A percentile compares a stretch with the other conserved stretches of the same genome.
Evolutionary conservation across 176 grass and related monocot species (phyloP).

Genomic region (Zizania latifolia): DNA sequence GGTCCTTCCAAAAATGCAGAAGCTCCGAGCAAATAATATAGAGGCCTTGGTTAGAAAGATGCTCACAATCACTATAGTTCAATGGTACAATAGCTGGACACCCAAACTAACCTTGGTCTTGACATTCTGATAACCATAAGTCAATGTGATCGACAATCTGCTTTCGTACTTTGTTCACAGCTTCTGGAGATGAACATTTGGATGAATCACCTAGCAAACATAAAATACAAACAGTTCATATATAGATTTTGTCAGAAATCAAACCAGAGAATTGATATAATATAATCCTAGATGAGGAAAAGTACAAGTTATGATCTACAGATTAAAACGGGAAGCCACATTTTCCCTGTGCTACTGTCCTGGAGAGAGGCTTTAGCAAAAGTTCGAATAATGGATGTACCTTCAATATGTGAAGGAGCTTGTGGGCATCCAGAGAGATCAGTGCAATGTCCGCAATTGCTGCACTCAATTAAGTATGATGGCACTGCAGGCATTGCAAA

Average conservation of each 20-base stretch:
- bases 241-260: neutral
- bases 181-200: conserved; percentile 67
- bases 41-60: neutral
- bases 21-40: neutral
- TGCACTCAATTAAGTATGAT: conserved; percentile 83
- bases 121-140: conserved; percentile 78
- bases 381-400: conserved; percentile 36
- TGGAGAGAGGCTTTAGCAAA: neutral
- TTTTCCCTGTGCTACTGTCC: neutral
- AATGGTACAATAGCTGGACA: neutral
- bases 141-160: conserved; percentile 65
- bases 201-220: conserved; percentile 49
- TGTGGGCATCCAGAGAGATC: conserved; percentile 95
- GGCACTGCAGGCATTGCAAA: conserved; percentile 57
- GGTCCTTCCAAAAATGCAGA: neutral
- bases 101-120: conserved; percentile 39
- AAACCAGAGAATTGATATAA: neutral
- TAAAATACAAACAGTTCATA: neutral
- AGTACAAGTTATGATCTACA: too few species aligned
- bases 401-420: conserved; percentile 83
- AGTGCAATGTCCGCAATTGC: conserved; percentile 82
- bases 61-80: neutral
- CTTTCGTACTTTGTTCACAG: conserved; percentile 77
- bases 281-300: neutral
- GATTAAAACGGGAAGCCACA: too few species aligned